Conservation (phyloP, 2,329 filamentous ascomycete genomes). For the Zymoseptoria passerinii region DNA sequence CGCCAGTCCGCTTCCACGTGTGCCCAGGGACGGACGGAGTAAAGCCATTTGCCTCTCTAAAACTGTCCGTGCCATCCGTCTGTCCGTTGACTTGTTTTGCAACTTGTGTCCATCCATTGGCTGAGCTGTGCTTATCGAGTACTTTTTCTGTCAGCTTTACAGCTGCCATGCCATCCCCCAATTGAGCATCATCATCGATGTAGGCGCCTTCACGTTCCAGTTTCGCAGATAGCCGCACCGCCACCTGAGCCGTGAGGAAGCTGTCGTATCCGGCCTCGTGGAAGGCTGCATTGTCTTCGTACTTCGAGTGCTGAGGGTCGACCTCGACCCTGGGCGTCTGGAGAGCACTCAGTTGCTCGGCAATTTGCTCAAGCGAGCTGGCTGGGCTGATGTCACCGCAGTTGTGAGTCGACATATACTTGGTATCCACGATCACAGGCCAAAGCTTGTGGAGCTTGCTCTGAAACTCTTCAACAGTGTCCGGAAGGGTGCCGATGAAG, state of each 20-base stretch:
- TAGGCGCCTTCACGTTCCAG: conserved; percentile 37
- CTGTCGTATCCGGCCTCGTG: conserved; percentile 60
- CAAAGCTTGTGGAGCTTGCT: conserved; percentile 45
- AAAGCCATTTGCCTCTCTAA: conserved; percentile 14
- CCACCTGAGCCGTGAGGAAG: conserved; percentile 51
- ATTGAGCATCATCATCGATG: conserved; percentile 16
- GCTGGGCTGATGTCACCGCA: conserved; percentile 45
- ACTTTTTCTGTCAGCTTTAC: conserved; percentile 8
- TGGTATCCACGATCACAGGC: conserved; percentile 53
- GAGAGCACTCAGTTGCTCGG: conserved; percentile 32
- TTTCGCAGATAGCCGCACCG: conserved; percentile 48
- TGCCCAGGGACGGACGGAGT: conserved; percentile 21
- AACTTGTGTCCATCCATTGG: neutral
- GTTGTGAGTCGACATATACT: conserved; percentile 53
- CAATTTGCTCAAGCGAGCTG: conserved; percentile 42
- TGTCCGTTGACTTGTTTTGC: conserved; percentile 4
- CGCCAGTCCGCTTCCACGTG: conserved; percentile 25
- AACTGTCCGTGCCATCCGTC: conserved; percentile 3
- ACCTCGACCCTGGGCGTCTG: conserved; percentile 37
- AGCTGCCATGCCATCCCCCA: conserved; percentile 8
- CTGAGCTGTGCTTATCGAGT: neutral
- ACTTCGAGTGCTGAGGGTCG: conserved; percentile 33
- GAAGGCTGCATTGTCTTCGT: conserved; percentile 33
- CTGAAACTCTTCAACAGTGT: conserved; percentile 47
- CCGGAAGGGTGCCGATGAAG: conserved; percentile 52